Evolutionary conservation across 805 yeast genomes (phyloP).

Genomic region (Starmerella stellata): DNA sequence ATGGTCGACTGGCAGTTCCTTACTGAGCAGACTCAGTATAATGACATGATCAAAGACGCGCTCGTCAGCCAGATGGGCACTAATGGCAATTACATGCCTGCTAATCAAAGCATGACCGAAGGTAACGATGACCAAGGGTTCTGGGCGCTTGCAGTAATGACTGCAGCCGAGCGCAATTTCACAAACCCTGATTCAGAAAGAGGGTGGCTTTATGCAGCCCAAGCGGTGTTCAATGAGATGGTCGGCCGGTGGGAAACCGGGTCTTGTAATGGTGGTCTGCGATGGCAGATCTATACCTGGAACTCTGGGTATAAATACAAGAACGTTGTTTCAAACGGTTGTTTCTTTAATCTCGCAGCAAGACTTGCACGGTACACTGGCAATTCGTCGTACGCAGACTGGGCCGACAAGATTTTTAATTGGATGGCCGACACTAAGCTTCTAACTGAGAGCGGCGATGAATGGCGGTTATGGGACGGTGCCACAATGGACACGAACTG

Average conservation of each 20-base stretch:
- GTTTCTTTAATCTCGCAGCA: conserved; percentile 63
- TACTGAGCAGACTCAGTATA: conserved; percentile 51
- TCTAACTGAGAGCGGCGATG: conserved; percentile 20
- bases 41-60: conserved; percentile 39
- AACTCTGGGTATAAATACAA: conserved; percentile 76
- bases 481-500: conserved; percentile 35
- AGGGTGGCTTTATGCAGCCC: conserved; percentile 61
- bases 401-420: conserved; percentile 55
- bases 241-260: conserved; percentile 54
- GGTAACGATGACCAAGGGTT: conserved; percentile 91
- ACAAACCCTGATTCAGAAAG: conserved; percentile 46
- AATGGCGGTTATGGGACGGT: conserved; percentile 49
- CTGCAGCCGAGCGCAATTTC: conserved; percentile 70
- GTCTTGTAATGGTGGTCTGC: conserved; percentile 55
- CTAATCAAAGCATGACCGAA: conserved; percentile 65
- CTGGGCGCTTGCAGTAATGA: conserved; percentile 78
- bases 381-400: conserved; percentile 53
- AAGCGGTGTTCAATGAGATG: conserved; percentile 79
- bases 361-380: conserved; percentile 62
- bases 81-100: conserved; percentile 52
- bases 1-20: conserved; percentile 66
- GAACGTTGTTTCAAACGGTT: conserved; percentile 75
- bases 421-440: conserved; percentile 45
- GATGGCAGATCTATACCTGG: conserved; percentile 88
- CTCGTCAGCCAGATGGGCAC: conserved; percentile 48